Base-by-base conservation (phyloP, 2,329 filamentous ascomycete species). In the Colletotrichum caudatum region DNA sequence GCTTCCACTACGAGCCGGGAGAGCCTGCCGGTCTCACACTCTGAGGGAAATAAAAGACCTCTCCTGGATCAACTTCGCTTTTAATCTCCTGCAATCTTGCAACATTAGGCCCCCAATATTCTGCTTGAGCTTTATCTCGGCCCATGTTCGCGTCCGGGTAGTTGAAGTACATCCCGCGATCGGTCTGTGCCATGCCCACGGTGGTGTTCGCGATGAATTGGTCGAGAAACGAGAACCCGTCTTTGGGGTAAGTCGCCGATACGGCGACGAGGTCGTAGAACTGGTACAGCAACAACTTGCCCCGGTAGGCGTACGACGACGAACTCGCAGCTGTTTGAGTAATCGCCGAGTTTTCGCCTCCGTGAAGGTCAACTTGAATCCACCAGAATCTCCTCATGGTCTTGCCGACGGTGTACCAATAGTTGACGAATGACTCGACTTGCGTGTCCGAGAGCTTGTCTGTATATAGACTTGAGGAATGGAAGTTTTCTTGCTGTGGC, bases 241-340 rank as follows among this genome's bases (percentile, higher is more conserved):
- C 77, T 4, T 74, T 64, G 0, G 82, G 81, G 60, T 81, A 82
- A 2, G 72, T 56, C 29, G 73, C 74, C 65, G 80, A 77, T 5
- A 78, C 26, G 48, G 69, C 72, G 41, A 74, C 78, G 57, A 81
- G 81, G 39, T 85, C 79, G n/a, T 78, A 74, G 62, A 87, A 82
- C 75, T 89, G 84, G 54, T 83, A 86, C 2, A 89, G 83, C 2
- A 87, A 81, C n/a, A 88, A 81, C 74, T 84, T 82, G 64, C 82
- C 78, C 26, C 81, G 82, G 73, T 84, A 81, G 0, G 78, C 77
- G 74, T 82, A 85, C 1, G 82, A 78, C 1, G 81, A 80, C 4
- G 75, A 75, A 7, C 75, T 35, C 0, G 71, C 65, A 0, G 73
- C 26, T 1, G 79, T 61, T 0, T 77, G 72, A 1, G 80, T 72